These are phyloP conservation scores for Backusella morwellensis DNA, from an alignment of 192 early-diverging fungal genomes.

Conservation along the genomic window DNA sequence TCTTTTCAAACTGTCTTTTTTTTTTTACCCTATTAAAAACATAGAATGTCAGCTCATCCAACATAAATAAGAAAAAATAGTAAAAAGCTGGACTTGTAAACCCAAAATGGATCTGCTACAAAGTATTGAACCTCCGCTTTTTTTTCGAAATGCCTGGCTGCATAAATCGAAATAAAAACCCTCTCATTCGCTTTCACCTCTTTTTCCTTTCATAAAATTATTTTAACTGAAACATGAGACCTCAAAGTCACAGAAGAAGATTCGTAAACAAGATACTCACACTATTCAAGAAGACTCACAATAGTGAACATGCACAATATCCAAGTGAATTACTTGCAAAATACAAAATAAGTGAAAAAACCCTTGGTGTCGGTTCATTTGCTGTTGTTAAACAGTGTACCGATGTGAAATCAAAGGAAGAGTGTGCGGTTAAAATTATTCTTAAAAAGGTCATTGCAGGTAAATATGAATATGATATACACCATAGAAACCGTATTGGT, in stretches of 20 bases:
- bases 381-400: conserved; percentile 63
- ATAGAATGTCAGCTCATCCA: too few relatives aligned
- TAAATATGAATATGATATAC: conserved; percentile 5
- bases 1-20: too few relatives aligned
- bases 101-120: too few relatives aligned
- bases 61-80: too few relatives aligned
- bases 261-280: conserved; percentile 14
- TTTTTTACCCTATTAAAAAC: too few relatives aligned
- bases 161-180: background rate
- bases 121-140: too few relatives aligned
- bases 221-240: conserved; percentile 5
- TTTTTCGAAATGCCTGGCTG: background rate
- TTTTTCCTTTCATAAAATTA: background rate
- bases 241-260: background rate
- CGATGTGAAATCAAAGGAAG: conserved; percentile 42
- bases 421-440: conserved; percentile 74
- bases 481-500: background rate
- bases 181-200: background rate
- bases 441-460: conserved; percentile 54
- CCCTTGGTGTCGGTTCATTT: conserved; percentile 47
- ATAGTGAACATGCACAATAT: conserved; percentile 16
- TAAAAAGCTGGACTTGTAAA: too few relatives aligned
- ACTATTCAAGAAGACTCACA: conserved; percentile 37
- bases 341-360: conserved; percentile 41
- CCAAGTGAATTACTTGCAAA: background rate